Base-by-base conservation (phyloP, 805 yeast genomes). In the Crinitomyces ghanaensis region DNA sequence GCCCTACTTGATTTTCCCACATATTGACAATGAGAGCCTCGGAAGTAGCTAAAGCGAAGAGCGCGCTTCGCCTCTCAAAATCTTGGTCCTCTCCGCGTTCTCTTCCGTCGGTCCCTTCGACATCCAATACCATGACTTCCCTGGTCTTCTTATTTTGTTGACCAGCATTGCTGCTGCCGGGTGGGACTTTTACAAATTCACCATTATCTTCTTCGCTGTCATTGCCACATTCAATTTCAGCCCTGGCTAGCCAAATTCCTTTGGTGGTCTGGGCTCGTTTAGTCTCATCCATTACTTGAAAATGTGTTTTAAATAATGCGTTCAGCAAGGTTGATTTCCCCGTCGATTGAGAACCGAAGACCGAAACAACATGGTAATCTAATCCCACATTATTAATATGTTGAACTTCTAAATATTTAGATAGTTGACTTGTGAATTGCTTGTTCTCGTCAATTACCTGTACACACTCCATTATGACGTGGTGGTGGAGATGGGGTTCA, bases 11-110 rank as follows among this genome's bases (percentile, higher is more conserved):
- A 46, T 83, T 80, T 55, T 91, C 98, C 96, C 97, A 91, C 51
- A 88, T 73, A 56, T 91, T 91, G 27, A 91, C 79, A 40, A 91
- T 84, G 46, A 91, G 65, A 4, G 86, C 75, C 51, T 91, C 97
- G 11, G 91, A 75, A 0, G 95, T 86, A 7, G 96, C 73, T 40
- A 91, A 63, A 0, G 98, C 97, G 63, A 91, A 91, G 27, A 91
- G 62, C 0, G 97, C 97, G 1, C 95, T 86, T 47, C 91, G 91
- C 37, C 98, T 71, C 58, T 91, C 98, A 56, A 91, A 91, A 58
- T 91, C 98, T 57, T 91, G 96, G 57, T 91, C 97, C 49, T 91
- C 98, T 17, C 97, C 97, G 36, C 96, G 71, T 59, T 91, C 98
- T 39, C 95, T 70, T 31, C 98, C 97, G 60, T 91, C 98, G 1